These are phyloP conservation scores for Fusarium sp. DNA, from an alignment of 2,329 filamentous ascomycete genomes.

Conservation along the genomic window DNA sequence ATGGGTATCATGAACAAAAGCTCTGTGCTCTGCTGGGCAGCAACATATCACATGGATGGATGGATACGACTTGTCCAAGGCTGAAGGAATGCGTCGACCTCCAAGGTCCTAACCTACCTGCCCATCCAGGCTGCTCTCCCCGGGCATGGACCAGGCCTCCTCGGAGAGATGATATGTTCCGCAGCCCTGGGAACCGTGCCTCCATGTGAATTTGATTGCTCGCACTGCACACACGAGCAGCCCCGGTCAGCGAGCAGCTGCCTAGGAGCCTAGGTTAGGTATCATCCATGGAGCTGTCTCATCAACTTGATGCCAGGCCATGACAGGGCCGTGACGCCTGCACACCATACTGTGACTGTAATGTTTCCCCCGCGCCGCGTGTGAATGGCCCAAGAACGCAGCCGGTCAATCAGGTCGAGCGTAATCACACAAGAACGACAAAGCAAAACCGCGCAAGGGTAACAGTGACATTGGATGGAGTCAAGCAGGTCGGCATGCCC, in stretches of 20 bases:
- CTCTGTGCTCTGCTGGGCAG: slow-evolving; percentile 1
- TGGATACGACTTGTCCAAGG: not conserved
- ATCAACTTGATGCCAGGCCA: not conserved
- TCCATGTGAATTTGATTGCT: slow-evolving; percentile 4
- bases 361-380: not conserved
- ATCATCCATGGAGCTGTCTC: not conserved
- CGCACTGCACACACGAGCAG: not conserved
- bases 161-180: slow-evolving; percentile 9
- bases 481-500: slow-evolving; percentile 24
- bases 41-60: slow-evolving; percentile 4
- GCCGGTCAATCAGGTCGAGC: slow-evolving; percentile 2
- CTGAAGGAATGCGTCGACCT: not conserved
- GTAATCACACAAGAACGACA: slow-evolving; percentile 11
- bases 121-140: not conserved
- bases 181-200: slow-evolving; percentile 8
- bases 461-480: slow-evolving; percentile 32
- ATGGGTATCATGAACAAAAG: not conserved
- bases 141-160: slow-evolving; percentile 16
- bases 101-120: slow-evolving; percentile 3
- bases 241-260: not conserved
- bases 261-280: not conserved
- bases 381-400: not conserved
- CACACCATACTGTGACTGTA: not conserved
- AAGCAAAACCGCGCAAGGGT: slow-evolving; percentile 10
- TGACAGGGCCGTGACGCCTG: slow-evolving; percentile 17